Evolutionary conservation across 2,329 filamentous ascomycete genomes (phyloP), one percentile per base, ranked within the genome.

Genomic region (Colletotrichum brevisporum): DNA sequence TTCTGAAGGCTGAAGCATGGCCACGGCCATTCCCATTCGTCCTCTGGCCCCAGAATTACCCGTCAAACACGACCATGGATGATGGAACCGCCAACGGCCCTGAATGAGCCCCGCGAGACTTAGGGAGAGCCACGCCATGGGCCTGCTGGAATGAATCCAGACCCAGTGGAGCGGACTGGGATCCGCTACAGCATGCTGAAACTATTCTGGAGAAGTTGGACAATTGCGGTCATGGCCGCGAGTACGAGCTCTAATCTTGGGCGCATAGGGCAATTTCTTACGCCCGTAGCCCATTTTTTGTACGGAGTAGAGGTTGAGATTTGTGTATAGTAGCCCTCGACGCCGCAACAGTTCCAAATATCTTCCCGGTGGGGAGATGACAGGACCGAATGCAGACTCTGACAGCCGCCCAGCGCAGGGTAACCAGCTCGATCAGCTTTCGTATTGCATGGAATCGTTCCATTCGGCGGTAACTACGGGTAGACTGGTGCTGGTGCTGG

Each of bases 201-300:
- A 51, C 60, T 36, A 55, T 53, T 55, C 43, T 65, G 48, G 48
- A 55, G 50, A 60, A 47, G 26, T 27, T 26, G 36, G 43, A 54
- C 43, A 16, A 52, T 55, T 55, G 26, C 48, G 61, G 66, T 60
- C 48, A 59, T 65, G 50, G 61, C 55, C 54, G 61, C 48, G 60
- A 68, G 65, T 68, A 68, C 65, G 65, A 68, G 53, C 52, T 54
- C n/a, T 16, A 53, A 43, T 58, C 21, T 63, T 26, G 12, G 48
- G 31, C 41, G 53, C 41, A 18, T 53, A 31, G 16, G 12, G 21
- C n/a, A 47, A 12, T 47, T 47, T 21, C 47, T n/a, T 63, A 41
- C 41, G 27, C 12, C 39, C 26, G n/a, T 18, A 36, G 27, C 39
- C 18, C 45, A n/a, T 47, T 10, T 5, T 16, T 6, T 47, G 45